Evolutionary conservation across 2,329 filamentous ascomycete genomes (phyloP).

Genomic region (Venturia effusa): DNA sequence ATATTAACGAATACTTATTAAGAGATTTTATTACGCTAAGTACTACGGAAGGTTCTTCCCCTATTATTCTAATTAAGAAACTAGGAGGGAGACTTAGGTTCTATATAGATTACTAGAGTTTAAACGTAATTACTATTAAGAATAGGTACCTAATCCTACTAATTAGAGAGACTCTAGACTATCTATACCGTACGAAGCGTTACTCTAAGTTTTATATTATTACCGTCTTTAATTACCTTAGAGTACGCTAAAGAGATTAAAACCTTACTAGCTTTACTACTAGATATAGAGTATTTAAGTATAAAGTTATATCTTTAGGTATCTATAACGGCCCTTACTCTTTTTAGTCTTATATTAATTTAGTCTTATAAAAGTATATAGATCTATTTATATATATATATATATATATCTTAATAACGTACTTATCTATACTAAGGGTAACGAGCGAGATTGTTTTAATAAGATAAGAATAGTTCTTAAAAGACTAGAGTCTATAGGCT

Average conservation of each 20-base stretch:
- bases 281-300: slow-evolving; percentile 25
- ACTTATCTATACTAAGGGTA: too few relatives aligned
- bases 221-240: slow-evolving; percentile 22
- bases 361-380: too few relatives aligned
- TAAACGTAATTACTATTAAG: slow-evolving; percentile 11
- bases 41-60: background rate
- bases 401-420: too few relatives aligned
- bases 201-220: background rate
- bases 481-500: background rate
- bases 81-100: slow-evolving; percentile 11
- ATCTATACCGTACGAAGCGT: too few relatives aligned
- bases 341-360: slow-evolving; percentile 15
- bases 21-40: background rate
- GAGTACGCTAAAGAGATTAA: slow-evolving; percentile 22
- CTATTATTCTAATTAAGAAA: slow-evolving; percentile 6
- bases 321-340: slow-evolving; percentile 13
- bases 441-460: slow-evolving; percentile 2
- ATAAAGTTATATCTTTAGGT: slow-evolving; percentile 19
- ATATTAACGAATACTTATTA: too few relatives aligned
- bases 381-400: too few relatives aligned
- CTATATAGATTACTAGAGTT: too few relatives aligned
- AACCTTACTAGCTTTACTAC: slow-evolving; percentile 25
- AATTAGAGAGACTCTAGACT: slow-evolving; percentile 3
- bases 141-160: slow-evolving; percentile 8
- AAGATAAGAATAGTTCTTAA: slow-evolving; percentile 8